phyloP scores from a whole-genome alignment of 2,329 filamentous ascomycete species.

The Hortaea sp. region DNA sequence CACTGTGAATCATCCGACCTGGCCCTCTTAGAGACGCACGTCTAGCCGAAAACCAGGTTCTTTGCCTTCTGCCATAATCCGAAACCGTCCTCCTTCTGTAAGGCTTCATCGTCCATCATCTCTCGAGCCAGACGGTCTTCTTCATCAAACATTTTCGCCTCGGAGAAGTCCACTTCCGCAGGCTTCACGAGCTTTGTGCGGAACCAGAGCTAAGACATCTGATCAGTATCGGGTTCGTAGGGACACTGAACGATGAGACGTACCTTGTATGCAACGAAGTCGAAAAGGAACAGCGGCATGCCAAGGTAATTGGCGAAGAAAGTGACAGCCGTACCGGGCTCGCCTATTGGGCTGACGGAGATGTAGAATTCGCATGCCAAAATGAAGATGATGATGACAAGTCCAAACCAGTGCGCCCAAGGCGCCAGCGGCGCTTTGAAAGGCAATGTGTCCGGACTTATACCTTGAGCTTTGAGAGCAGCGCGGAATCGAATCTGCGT shows the following conservation, averaged over 20 bases:
- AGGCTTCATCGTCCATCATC: too few relatives aligned
- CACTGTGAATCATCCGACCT: too few relatives aligned
- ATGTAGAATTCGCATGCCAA: slow-evolving; percentile 26
- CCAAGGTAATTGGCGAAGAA: slow-evolving; percentile 27
- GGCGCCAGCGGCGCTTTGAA: slow-evolving; percentile 20
- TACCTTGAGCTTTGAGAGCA: slow-evolving; percentile 20
- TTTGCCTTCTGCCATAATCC: neutral
- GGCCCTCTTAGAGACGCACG: neutral
- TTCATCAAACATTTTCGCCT: slow-evolving; percentile 10
- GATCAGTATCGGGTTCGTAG: too few relatives aligned
- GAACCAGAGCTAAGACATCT: slow-evolving; percentile 6
- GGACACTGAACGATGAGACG: neutral
- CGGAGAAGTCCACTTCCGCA: slow-evolving; percentile 7
- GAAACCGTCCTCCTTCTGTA: neutral
- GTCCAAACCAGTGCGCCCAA: slow-evolving; percentile 17
- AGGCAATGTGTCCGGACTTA: slow-evolving; percentile 15
- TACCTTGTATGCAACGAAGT: slow-evolving; percentile 17
- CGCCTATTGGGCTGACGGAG: slow-evolving; percentile 22
- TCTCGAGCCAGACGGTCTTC: slow-evolving; percentile 1
- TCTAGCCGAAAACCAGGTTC: neutral
- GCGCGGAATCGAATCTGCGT: slow-evolving; percentile 20
- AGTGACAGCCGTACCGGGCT: slow-evolving; percentile 20
- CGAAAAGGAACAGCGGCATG: slow-evolving; percentile 23
- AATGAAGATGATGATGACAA: slow-evolving; percentile 21
- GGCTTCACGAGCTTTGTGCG: slow-evolving; percentile 10